Evolutionary conservation across 768 basidiomycete genomes (phyloP), one percentile per base, ranked within the genome.

Genomic region (Naganishia onofrii): DNA sequence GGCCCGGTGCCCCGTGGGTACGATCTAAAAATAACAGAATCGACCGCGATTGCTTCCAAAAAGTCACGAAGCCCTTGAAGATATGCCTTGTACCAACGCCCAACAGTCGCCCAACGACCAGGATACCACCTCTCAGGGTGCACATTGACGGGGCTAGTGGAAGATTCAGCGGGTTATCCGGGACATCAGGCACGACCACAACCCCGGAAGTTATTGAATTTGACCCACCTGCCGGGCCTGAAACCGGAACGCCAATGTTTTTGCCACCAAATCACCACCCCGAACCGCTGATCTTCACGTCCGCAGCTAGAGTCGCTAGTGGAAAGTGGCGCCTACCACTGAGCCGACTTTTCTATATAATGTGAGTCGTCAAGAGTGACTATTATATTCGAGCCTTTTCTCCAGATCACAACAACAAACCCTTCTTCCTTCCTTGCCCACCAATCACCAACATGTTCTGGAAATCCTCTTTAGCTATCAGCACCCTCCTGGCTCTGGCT

Each of bases 401-500:
- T 26, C n/a, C 5, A 10, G 42, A 10, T n/a, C 48, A 6, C 48
- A 51, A 26, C n/a, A n/a, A 51, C 6, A 21, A 23, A 51, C 48
- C 4, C 12, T 3, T n/a, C n/a, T n/a, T n/a, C n/a, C n/a, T n/a
- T 4, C 48, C 48, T 51, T 7, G 21, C 48, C 48, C 7, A 51
- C 48, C 6, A 51, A 42, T 15, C 2, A 42, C 8, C 34, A 38
- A 26, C 12, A 63, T 66, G 48, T 66, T 66, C 48, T 52, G 53
- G 51, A 52, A 52, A 54, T 66, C 53, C 26, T 51, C 65, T 21
- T 29, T 42, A 23, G 65, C 67, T 19, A 42, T 63, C 19, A 46
- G 88, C 8, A 83, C 83, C 29, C 84, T 88, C 29, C 80, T 85
- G 0, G 82, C 86, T 0, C 79, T 83, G 3, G 79, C 54, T 29